Evolutionary conservation across 306 rosid genomes (phyloP).

Genomic region (Biancaea sappan): DNA sequence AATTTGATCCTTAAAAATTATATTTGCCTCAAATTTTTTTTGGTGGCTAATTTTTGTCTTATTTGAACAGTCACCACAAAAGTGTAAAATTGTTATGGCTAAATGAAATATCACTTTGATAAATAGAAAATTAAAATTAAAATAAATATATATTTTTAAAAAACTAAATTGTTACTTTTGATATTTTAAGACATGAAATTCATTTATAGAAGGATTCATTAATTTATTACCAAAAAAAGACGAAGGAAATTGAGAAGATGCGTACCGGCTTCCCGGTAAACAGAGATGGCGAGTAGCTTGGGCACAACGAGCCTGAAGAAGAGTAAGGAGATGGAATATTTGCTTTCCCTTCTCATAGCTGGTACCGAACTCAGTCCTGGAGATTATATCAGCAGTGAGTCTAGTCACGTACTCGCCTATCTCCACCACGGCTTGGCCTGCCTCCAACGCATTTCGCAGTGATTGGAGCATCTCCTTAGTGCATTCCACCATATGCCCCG

Average conservation of each 20-base stretch:
- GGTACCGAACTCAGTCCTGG: slow-evolving; percentile 78
- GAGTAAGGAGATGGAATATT: slow-evolving; percentile 70
- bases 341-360: slow-evolving; percentile 78
- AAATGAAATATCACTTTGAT: too few relatives aligned
- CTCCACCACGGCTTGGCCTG: slow-evolving; percentile 68
- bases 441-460: slow-evolving; percentile 44
- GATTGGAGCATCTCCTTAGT: slow-evolving; percentile 75
- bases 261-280: slow-evolving; percentile 93
- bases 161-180: too few relatives aligned
- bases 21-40: too few relatives aligned
- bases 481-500: slow-evolving; percentile 92
- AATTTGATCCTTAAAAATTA: too few relatives aligned
- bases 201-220: too few relatives aligned
- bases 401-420: slow-evolving; percentile 66
- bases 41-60: too few relatives aligned
- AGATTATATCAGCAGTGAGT: slow-evolving; percentile 87
- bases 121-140: too few relatives aligned
- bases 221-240: too few relatives aligned
- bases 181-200: too few relatives aligned
- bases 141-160: too few relatives aligned
- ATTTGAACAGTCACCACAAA: too few relatives aligned
- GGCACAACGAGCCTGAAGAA: slow-evolving; percentile 70
- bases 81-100: too few relatives aligned
- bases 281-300: slow-evolving; percentile 86
- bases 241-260: background rate